A percentile compares a stretch with the other conserved stretches of the same genome.
Conservation (phyloP, 2,329 filamentous ascomycete species). For the Rhytidhysteron rufulum region DNA sequence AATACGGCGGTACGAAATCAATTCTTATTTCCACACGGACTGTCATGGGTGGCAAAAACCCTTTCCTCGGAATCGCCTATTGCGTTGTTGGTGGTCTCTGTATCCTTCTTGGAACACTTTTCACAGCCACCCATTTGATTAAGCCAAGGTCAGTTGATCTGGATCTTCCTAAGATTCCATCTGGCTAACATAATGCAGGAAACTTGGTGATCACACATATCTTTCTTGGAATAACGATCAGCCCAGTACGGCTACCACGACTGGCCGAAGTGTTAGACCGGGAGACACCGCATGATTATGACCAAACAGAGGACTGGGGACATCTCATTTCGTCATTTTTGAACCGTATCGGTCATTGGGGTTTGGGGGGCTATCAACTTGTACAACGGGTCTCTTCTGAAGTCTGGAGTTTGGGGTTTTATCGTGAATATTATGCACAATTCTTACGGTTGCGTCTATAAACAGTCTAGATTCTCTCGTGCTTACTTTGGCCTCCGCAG, state of each 20-base stretch:
- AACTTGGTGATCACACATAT: constrained; percentile 97
- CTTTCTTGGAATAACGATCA: constrained; percentile 87
- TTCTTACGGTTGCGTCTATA: constrained; percentile 12
- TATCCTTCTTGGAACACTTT: constrained; percentile 80
- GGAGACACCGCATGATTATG: constrained; percentile 31
- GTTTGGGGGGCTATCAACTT: constrained; percentile 22
- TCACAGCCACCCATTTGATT: constrained; percentile 86
- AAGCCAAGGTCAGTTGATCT: constrained; percentile 68
- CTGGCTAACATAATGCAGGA: constrained; percentile 51
- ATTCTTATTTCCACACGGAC: constrained; percentile 86
- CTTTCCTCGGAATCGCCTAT: constrained; percentile 94
- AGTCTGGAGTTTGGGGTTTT: constrained; percentile 27
- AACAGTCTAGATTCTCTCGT: constrained; percentile 6
- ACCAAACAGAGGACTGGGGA: constrained; percentile 10
- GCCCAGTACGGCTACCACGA: constrained; percentile 53
- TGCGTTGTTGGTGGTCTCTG: constrained; percentile 91
- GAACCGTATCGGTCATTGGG: constrained; percentile 15
- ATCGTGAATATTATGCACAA: constrained; percentile 20
- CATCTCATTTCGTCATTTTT: constrained; percentile 14
- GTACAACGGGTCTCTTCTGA: constrained; percentile 18
- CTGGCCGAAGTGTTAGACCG: constrained; percentile 36
- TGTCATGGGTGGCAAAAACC: constrained; percentile 91
- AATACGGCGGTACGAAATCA: constrained; percentile 83
- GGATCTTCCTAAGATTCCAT: constrained; percentile 8
- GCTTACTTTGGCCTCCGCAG: constrained; percentile 13